Evolutionary conservation across 73 alveolate species (phyloP), one percentile per base, ranked within the genome.

Genomic region (Stentor coeruleus): DNA sequence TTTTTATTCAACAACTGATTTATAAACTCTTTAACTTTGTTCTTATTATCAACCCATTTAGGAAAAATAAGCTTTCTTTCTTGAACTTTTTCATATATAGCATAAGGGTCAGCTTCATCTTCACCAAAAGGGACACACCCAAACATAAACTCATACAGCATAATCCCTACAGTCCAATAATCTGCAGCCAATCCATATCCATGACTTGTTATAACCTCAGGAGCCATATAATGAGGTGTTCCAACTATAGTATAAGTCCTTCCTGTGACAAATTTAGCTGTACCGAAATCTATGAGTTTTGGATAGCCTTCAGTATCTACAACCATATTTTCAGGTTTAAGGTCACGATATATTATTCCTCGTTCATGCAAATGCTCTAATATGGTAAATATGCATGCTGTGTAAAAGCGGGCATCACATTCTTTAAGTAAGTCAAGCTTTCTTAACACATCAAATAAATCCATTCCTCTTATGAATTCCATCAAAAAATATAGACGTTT

Each of bases 211-310:
- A 75, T 75, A 14, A 75, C 58, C 39, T 75, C 83, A 36, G 83
- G 83, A 40, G 83, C 59, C 72, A 40, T 75, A 40, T 75, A 75
- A 75, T 75, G 83, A 20, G 83, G 83, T n/a, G 83, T 75, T 35
- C 83, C 83, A 37, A 75, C 59, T 0, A 75, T 39, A 20, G 83
- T 75, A 38, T 75, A 75, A 40, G 74, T 35, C 39, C 83, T 75
- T 40, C 38, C 77, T n/a, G 33, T 39, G 38, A 75, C 33, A 15
- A 75, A 37, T 33, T 75, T 75, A 20, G 83, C 83, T 20, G 83
- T 75, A 20, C 83, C 72, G 39, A 1, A 75, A 38, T 75, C 83
- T 15, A 15, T 26, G 20, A 75, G 66, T 2, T 39, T 75, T 36
- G 38, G 72, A 2, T 75, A 75, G 1, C 83, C 83, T n/a, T 31